Evolutionary conservation across 164 flowering plant genomes (phyloP).

Genomic region (Piper longum): DNA sequence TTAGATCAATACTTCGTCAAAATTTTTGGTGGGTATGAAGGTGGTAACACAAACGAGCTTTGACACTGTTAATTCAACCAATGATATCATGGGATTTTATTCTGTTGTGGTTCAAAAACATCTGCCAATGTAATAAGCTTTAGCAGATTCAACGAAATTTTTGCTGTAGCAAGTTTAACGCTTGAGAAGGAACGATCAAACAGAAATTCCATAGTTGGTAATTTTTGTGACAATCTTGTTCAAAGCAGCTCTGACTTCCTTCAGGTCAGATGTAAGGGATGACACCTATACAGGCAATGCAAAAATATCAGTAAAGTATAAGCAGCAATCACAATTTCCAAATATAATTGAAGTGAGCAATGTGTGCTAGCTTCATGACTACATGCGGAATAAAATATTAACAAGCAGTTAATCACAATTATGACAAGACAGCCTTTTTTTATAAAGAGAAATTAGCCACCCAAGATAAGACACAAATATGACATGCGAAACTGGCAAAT

Average conservation of each 20-base stretch:
- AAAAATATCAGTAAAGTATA: background rate
- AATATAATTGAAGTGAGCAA: background rate
- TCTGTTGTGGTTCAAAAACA: no score
- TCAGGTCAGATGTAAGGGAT: constrained; percentile 59
- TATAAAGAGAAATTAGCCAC: background rate
- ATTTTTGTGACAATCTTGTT: constrained; percentile 67
- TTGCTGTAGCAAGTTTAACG: background rate
- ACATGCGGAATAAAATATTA: background rate
- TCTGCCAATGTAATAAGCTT: background rate
- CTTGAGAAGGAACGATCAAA: constrained; percentile 24
- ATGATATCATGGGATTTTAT: no score
- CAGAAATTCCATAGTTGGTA: constrained; percentile 71
- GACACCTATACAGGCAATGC: constrained; percentile 36
- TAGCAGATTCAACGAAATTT: background rate
- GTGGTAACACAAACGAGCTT: no score
- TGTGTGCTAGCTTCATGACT: background rate
- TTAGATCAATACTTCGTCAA: no score
- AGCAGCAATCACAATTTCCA: background rate
- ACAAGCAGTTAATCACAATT: background rate
- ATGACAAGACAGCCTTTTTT: background rate
- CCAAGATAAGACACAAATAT: no score
- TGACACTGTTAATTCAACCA: no score
- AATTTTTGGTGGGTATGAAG: no score
- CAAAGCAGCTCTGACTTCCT: constrained; percentile 49
- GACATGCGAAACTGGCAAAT: background rate